phyloP scores from a whole-genome alignment of 1,284 basidiomycete species.

The Malassezia furfur region DNA sequence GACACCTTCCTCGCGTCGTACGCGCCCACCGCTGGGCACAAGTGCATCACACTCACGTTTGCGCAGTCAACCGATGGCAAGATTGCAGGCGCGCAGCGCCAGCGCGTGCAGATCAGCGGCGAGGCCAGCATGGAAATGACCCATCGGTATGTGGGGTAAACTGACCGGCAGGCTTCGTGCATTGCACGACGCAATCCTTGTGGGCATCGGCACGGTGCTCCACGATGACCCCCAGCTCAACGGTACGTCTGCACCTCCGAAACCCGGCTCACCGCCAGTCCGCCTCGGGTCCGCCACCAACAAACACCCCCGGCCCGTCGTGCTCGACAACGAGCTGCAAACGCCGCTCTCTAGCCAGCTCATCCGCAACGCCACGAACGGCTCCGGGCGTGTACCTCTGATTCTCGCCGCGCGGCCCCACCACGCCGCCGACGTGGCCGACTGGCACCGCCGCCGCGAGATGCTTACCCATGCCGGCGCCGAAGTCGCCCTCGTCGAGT shows the following conservation, averaged over 20 bases:
- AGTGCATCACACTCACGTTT: conserved; percentile 68
- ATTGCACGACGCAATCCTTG: conserved; percentile 80
- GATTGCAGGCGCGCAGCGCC: conserved; percentile 66
- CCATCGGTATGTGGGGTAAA: conserved; percentile 59
- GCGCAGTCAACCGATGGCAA: conserved; percentile 88
- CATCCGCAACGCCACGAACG: conserved; percentile 58
- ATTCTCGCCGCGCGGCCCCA: conserved; percentile 51
- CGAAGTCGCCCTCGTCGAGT: conserved; percentile 48
- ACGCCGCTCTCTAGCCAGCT: conserved; percentile 64
- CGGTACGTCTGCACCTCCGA: conserved; percentile 30
- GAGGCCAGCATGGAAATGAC: conserved; percentile 84
- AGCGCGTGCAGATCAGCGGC: conserved; percentile 71
- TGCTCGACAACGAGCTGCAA: conserved; percentile 68
- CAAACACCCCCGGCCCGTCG: conserved; percentile 61
- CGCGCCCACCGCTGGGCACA: background rate
- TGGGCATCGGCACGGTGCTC: conserved; percentile 77
- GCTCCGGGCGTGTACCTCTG: conserved; percentile 64
- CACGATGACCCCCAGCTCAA: conserved; percentile 88
- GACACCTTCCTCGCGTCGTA: background rate
- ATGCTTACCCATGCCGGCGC: conserved; percentile 48
- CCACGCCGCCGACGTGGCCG: conserved; percentile 13
- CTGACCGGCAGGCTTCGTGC: conserved; percentile 47
- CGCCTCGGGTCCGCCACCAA: conserved; percentile 37
- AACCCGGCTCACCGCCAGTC: conserved; percentile 21
- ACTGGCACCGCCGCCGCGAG: conserved; percentile 14